Evolutionary conservation across 306 rosid species (phyloP), one percentile per base, ranked within the genome.

Genomic region (Casuarina equisetifolia): DNA sequence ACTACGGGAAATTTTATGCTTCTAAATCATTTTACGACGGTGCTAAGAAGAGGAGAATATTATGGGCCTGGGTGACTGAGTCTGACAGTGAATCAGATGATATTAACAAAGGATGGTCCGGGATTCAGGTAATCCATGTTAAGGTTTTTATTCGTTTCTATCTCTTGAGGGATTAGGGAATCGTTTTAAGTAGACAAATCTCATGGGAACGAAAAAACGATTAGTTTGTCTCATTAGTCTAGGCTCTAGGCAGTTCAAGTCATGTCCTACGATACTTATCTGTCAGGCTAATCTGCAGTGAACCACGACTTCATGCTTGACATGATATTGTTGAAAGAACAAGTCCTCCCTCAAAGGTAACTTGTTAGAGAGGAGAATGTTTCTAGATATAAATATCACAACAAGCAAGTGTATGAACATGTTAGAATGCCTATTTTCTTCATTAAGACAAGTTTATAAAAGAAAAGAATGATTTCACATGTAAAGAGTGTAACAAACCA

Each of bases 51-150:
- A 84, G 89, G 69, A 82, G 90, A 66, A 70, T 90, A 77, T 52
- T 90, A 39, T 90, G 90, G 92, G 92, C 82, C 51, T 86, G 90
- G 89, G 59, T 89, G 49, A 69, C 20, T 1, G 87, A 82, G 73
- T 82, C 83, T 36, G 89, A 82, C 57, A 76, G 83, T 12, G 46
- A 32, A 11, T 79, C 76, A 32, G 88, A 86, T 79, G 92, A 82
- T 58, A 78, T 77, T 57, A 57, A 58, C 42, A 90, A 88, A 86
- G 94, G 90, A 71, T 91, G 97, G 97, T 85, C 94, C 17, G 97
- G 97, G 43, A 62, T 91, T 59, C 94, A 89, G 92, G 94, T 91
- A 85, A 36, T 20, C 48, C 25, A 62, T 6, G 58, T 71, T 40
- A 13, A 3, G 11, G 17, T 73, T 74, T 67, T 15, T 4, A 7